A percentile compares a stretch with the other conserved stretches of the same genome.
These are phyloP conservation scores for Boletus hoseneyae DNA, from an alignment of 1,284 basidiomycete genomes.

Conservation along the genomic window DNA sequence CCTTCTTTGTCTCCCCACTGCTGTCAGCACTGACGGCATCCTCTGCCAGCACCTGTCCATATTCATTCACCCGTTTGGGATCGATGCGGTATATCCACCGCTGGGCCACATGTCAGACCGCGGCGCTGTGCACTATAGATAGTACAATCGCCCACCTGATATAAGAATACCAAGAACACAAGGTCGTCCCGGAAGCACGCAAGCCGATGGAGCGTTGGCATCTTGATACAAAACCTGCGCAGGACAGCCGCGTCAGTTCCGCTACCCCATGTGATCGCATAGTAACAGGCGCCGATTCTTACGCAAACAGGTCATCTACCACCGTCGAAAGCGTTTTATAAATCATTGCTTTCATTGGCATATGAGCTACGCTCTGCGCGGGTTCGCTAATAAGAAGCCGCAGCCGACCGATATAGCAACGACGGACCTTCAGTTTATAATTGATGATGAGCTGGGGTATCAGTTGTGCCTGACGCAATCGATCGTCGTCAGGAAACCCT, in stretches of 20 bases:
- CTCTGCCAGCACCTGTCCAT: conserved; percentile 74
- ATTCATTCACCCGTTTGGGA: conserved; percentile 92
- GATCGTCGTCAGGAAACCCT: conserved; percentile 18
- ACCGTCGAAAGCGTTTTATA: conserved; percentile 90
- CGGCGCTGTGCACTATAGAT: conserved; percentile 13
- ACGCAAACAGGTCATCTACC: conserved; percentile 93
- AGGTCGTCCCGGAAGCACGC: conserved; percentile 92
- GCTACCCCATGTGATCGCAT: conserved; percentile 16
- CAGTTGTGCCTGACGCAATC: conserved; percentile 67
- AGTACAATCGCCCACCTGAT: conserved; percentile 59
- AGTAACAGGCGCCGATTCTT: conserved; percentile 32
- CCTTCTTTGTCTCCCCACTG: conserved; percentile 49
- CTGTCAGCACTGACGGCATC: conserved; percentile 46
- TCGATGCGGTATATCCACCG: conserved; percentile 97
- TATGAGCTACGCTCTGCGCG: conserved; percentile 80
- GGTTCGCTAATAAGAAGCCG: conserved; percentile 17
- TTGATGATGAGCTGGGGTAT: conserved; percentile 93
- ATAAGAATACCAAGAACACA: conserved; percentile 83
- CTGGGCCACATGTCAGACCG: conserved; percentile 38
- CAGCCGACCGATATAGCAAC: conserved; percentile 19
- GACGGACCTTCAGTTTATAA: conserved; percentile 85
- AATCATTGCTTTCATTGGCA: conserved; percentile 97
- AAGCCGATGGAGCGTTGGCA: conserved; percentile 90
- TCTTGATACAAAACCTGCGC: conserved; percentile 87
- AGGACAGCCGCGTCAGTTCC: conserved; percentile 12